Percentiles rank a stretch among this genome's conserved stretches.
These are phyloP conservation scores for Isoetes taiwanensis DNA, from an alignment of 75 land plant genomes.

Conservation along the genomic window DNA sequence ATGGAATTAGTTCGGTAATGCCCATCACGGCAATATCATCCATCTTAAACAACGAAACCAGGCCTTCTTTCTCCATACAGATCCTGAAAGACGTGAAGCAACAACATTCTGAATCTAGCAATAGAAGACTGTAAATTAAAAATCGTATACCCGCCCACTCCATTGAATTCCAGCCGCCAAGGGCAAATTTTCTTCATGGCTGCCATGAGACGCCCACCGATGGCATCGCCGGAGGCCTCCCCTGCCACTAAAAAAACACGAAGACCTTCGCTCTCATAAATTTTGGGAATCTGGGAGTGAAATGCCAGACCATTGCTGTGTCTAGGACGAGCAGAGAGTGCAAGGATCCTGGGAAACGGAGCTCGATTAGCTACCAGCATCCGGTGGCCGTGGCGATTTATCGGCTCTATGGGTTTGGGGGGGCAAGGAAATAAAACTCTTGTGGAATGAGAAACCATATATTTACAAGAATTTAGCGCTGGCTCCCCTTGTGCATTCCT, in stretches of 20 bases:
- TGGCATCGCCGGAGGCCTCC: conserved; percentile 81
- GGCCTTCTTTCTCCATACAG: conserved; percentile 63
- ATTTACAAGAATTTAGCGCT: too few relatives aligned
- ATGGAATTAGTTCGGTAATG: conserved; percentile 70
- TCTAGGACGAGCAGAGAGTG: too few relatives aligned
- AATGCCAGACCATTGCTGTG: too few relatives aligned
- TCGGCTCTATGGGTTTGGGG: too few relatives aligned
- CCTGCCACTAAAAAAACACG: conserved; percentile 85
- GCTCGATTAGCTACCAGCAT: too few relatives aligned
- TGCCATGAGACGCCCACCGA: conserved; percentile 67
- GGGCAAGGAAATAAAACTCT: too few relatives aligned
- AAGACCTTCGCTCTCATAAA: conserved; percentile 37
- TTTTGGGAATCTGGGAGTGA: too few relatives aligned
- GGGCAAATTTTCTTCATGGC: conserved; percentile 55
- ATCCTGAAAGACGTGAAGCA: conserved; percentile 19
- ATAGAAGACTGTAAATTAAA: not conserved
- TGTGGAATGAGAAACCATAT: too few relatives aligned
- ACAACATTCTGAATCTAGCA: not conserved
- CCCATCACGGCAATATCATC: conserved; percentile 95
- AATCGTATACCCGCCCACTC: conserved; percentile 69
- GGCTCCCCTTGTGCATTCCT: too few relatives aligned
- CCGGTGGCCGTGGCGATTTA: too few relatives aligned
- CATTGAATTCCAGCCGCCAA: conserved; percentile 50
- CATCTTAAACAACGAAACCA: conserved; percentile 65
- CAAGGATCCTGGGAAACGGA: too few relatives aligned